These are phyloP conservation scores for Acer yangbiense DNA, from an alignment of 345 rosid genomes.

Conservation along the genomic window DNA sequence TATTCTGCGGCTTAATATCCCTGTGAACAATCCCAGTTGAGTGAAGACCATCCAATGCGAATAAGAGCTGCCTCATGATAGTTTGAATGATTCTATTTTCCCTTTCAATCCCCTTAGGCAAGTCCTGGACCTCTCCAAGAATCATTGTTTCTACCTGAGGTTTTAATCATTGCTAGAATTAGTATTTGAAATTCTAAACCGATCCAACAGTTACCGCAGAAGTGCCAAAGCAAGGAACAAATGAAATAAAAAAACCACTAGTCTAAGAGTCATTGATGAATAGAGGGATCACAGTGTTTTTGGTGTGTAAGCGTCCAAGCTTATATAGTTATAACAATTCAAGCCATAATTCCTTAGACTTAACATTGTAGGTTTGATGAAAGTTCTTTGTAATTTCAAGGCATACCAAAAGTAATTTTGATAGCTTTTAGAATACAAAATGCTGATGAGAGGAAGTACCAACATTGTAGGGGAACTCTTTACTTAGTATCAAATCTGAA, in stretches of 20 bases:
- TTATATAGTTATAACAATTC: not conserved
- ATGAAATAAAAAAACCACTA: not conserved
- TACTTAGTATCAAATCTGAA: conserved; percentile 73
- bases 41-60: conserved; percentile 97
- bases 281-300: not conserved
- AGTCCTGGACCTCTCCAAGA: conserved; percentile 70
- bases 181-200: conserved; percentile 8
- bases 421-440: not conserved
- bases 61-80: conserved; percentile 81
- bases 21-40: conserved; percentile 96
- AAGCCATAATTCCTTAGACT: not conserved
- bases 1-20: conserved; percentile 90
- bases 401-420: not conserved
- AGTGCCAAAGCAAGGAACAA: conserved; percentile 12
- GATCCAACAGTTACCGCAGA: conserved; percentile 3
- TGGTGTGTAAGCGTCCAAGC: not conserved
- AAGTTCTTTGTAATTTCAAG: not conserved
- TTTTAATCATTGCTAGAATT: conserved; percentile 11
- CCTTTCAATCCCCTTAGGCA: conserved; percentile 85
- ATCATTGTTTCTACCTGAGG: conserved; percentile 87
- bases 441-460: conserved; percentile 38
- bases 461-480: conserved; percentile 93
- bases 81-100: conserved; percentile 88
- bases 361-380: not conserved
- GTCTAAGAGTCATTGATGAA: not conserved